phyloP scores from a whole-genome alignment of 1,139 yeast genomes.

The Williopsis jadinii region DNA sequence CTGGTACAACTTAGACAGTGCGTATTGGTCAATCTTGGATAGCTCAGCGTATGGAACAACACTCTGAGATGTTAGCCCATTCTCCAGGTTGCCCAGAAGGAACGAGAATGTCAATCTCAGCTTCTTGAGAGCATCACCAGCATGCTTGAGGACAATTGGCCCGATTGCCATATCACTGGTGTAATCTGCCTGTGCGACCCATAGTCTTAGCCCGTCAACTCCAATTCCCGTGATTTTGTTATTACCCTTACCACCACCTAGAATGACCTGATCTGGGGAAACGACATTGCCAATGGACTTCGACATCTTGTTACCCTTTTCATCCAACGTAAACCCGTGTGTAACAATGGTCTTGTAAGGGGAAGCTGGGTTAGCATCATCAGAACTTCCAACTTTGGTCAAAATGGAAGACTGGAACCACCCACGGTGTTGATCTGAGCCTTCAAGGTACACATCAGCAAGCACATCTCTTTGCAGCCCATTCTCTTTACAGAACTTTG shows the following conservation, averaged over 20 bases:
- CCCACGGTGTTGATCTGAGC: conserved; percentile 96
- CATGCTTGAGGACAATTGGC: conserved; percentile 63
- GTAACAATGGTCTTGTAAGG: conserved; percentile 79
- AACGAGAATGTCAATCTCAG: conserved; percentile 76
- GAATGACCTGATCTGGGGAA: conserved; percentile 56
- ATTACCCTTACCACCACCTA: conserved; percentile 39
- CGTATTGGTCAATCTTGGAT: conserved; percentile 55
- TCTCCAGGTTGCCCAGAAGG: conserved; percentile 65
- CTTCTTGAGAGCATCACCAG: conserved; percentile 75
- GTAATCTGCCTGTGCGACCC: conserved; percentile 89
- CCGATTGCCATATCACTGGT: conserved; percentile 75
- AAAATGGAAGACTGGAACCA: conserved; percentile 96
- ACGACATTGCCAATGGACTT: conserved; percentile 85
- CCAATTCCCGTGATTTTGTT: conserved; percentile 62
- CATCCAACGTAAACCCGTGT: conserved; percentile 90
- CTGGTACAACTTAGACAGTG: conserved; percentile 47
- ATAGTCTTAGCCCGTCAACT: conserved; percentile 81
- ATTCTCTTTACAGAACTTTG: conserved; percentile 29
- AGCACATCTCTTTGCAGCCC: conserved; percentile 28
- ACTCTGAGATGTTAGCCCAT: conserved; percentile 25
- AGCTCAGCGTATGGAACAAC: conserved; percentile 33
- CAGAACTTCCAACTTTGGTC: conserved; percentile 54
- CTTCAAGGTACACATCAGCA: conserved; percentile 85
- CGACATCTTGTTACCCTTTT: conserved; percentile 85
- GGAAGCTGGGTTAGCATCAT: conserved; percentile 28